These are phyloP conservation scores for Lathyrus aphaca DNA, from an alignment of 306 rosid genomes.

Conservation along the genomic window DNA sequence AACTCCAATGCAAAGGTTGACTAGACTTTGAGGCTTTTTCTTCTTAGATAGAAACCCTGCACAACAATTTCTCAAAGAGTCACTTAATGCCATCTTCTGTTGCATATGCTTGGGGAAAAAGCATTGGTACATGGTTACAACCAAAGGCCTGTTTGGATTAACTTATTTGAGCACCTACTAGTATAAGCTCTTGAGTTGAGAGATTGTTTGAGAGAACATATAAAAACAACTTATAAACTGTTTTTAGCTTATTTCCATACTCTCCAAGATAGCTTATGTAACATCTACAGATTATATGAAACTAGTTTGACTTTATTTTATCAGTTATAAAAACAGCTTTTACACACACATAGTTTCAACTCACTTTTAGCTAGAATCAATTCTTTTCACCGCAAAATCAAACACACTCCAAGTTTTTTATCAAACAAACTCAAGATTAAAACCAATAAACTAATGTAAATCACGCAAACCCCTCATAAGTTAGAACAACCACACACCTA, in stretches of 20 bases:
- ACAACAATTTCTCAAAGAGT: slow-evolving; percentile 13
- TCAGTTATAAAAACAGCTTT: not conserved
- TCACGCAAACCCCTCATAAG: slow-evolving; percentile 13
- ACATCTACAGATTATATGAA: not conserved
- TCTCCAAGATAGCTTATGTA: not conserved
- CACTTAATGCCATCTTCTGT: slow-evolving; percentile 22
- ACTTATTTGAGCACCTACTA: not conserved
- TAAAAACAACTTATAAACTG: not conserved
- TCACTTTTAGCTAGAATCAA: too few relatives aligned
- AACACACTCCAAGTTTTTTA: too few relatives aligned
- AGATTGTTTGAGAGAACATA: not conserved
- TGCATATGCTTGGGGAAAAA: not conserved
- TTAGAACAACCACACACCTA: not conserved
- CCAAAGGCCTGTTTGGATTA: not conserved
- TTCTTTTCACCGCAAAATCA: too few relatives aligned
- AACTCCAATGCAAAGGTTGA: slow-evolving; percentile 76
- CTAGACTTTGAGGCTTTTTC: slow-evolving; percentile 67
- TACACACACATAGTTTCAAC: not conserved
- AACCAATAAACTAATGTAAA: slow-evolving; percentile 13
- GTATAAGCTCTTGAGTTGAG: not conserved
- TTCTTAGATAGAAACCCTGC: slow-evolving; percentile 54
- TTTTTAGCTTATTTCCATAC: not conserved
- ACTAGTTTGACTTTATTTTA: not conserved
- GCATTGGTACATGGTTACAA: not conserved
- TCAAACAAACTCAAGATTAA: not conserved